phyloP scores from a whole-genome alignment of 306 rosid genomes.

The Luffa aegyptiaca region DNA sequence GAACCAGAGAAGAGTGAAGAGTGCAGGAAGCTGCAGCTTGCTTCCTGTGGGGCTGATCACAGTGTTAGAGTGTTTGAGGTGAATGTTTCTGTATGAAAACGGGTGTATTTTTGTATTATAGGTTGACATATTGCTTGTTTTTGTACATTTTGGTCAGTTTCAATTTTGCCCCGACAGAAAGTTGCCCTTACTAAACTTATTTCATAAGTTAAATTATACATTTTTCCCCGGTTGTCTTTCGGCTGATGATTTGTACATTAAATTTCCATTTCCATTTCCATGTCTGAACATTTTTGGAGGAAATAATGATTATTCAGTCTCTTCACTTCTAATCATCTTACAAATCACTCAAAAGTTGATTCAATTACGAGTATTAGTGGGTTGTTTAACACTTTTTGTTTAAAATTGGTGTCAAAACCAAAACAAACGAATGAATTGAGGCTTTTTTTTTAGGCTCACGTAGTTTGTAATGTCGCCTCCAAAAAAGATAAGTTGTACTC shows the following conservation, averaged over 20 bases:
- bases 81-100: slow-evolving; percentile 7
- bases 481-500: too few relatives aligned
- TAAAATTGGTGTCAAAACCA: not conserved
- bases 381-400: not conserved
- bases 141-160: not conserved
- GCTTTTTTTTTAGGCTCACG: not conserved
- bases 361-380: not conserved
- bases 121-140: not conserved
- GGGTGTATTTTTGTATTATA: not conserved
- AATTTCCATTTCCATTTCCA: not conserved
- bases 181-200: not conserved
- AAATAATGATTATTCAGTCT: not conserved
- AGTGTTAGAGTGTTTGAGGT: slow-evolving; percentile 79
- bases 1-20: slow-evolving; percentile 29
- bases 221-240: not conserved
- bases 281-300: not conserved
- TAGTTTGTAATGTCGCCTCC: not conserved
- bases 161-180: slow-evolving; percentile 2
- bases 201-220: not conserved
- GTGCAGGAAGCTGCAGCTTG: slow-evolving; percentile 44
- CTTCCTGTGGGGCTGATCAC: slow-evolving; percentile 88
- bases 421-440: too few relatives aligned
- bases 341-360: not conserved
- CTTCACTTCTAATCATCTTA: not conserved
- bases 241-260: not conserved